Evolutionary conservation across 108 stramenopile species (phyloP).

Genomic region (Schizochytrium sp.): DNA sequence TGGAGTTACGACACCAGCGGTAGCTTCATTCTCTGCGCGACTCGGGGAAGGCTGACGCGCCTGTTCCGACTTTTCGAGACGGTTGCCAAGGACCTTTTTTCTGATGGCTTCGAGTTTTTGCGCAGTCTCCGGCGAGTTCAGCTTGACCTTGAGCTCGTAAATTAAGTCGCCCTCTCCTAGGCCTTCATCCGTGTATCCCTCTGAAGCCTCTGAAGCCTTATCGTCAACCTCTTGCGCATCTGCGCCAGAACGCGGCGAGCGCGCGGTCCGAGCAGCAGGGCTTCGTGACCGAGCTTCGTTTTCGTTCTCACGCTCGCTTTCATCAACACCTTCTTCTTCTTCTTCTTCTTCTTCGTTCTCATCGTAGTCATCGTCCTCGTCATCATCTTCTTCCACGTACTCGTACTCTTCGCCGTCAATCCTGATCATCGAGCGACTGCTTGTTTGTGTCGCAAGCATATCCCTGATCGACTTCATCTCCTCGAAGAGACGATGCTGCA

Average conservation of each 20-base stretch:
- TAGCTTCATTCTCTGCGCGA: too few species aligned
- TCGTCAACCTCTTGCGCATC: neutral
- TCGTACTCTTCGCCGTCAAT: constrained; percentile 1
- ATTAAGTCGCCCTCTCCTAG: neutral
- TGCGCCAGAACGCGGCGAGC: too few species aligned
- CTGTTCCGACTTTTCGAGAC: neutral
- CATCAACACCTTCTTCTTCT: neutral
- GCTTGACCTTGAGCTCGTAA: neutral
- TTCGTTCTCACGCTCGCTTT: too few species aligned
- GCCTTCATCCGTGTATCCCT: neutral
- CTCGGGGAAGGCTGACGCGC: neutral
- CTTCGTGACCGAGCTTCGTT: too few species aligned
- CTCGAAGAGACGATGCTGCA: neutral
- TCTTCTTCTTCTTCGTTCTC: neutral
- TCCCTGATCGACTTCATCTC: neutral
- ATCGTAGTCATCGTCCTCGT: neutral
- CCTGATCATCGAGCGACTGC: neutral
- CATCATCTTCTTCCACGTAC: neutral
- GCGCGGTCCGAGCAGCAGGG: too few species aligned
- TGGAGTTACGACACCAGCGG: too few species aligned
- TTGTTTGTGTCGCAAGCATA: neutral
- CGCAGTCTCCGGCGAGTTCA: neutral
- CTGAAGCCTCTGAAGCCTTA: neutral
- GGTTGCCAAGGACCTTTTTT: neutral
- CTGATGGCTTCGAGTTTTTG: neutral